phyloP scores from a whole-genome alignment of 192 early-diverging fungal genomes.

The Umbelopsis sp. region DNA sequence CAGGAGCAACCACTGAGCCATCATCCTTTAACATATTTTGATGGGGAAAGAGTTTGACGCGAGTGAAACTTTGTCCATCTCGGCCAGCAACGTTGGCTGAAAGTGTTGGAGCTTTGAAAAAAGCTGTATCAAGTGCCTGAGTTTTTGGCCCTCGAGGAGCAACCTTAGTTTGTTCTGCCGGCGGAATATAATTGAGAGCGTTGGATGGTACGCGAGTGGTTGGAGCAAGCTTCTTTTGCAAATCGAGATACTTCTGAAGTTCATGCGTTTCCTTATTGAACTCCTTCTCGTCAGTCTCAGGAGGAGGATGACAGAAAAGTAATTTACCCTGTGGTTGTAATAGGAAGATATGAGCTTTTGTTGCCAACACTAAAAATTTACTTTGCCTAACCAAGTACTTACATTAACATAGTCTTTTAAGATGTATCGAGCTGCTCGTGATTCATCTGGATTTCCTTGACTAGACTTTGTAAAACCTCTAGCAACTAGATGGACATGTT shows the following conservation, averaged over 20 bases:
- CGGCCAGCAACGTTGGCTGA: constrained; percentile 40
- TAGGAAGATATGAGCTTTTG: not conserved
- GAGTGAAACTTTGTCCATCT: constrained; percentile 43
- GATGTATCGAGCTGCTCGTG: constrained; percentile 93
- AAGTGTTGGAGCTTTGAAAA: constrained; percentile 44
- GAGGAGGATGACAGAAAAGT: constrained; percentile 85
- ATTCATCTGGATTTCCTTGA: constrained; percentile 98
- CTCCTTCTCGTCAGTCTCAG: constrained; percentile 48
- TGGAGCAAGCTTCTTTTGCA: constrained; percentile 53
- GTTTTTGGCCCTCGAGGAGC: constrained; percentile 46
- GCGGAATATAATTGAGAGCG: constrained; percentile 55
- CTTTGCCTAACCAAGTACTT: constrained; percentile 26
- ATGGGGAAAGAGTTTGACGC: constrained; percentile 68
- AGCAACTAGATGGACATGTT: constrained; percentile 57
- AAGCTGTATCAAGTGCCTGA: constrained; percentile 55
- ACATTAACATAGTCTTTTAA: constrained; percentile 97
- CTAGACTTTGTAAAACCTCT: constrained; percentile 89
- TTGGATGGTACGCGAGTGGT: constrained; percentile 58
- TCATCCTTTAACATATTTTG: constrained; percentile 52
- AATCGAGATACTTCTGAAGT: constrained; percentile 56
- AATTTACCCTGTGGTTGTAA: constrained; percentile 76
- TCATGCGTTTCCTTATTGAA: constrained; percentile 90
- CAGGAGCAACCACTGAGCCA: constrained; percentile 38
- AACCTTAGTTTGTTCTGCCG: constrained; percentile 40
- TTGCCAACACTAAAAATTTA: too few species aligned